Base-by-base conservation (phyloP, 345 rosid genomes). In the Murraya koenigii region DNA sequence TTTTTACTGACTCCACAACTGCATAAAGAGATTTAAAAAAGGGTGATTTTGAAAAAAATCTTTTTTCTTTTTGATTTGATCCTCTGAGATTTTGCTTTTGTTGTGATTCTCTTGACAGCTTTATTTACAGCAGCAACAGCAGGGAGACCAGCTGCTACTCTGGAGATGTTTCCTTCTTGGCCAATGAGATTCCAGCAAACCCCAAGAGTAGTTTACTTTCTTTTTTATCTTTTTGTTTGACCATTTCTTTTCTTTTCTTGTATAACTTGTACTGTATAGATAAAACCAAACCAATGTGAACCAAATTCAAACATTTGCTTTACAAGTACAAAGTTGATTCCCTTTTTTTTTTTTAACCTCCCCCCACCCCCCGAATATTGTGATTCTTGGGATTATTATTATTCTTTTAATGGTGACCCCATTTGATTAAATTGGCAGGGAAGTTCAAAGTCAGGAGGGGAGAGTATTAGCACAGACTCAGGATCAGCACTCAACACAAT, bases 111-210 rank as follows among this genome's bases (percentile, higher is more conserved):
- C 49, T 52, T 84, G 87, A 85, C 99, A 94, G 98, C 93, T 90
- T 91, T 91, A 77, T 88, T 87, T 76, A 77, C 92, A 79, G 82
- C 92, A 80, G 82, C 66, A 62, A 80, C 47, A 41, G 38, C 82
- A 80, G 90, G 88, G 77, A 90, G 90, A 84, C 97, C 96, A 82
- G 93, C 97, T 83, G 95, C 99, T 73, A 91, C 99, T 82, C 94
- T 94, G 92, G 99, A 96, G 82, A 94, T 96, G 95, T 96, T 94
- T 89, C 99, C 99, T 86, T 90, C 99, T 64, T 92, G 98, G 98
- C 98, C 99, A 89, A 94, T 96, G 69, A 96, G 97, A 89, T 89
- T 89, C 88, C 97, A 94, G 78, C 97, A 91, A 68, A 96, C 93
- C 86, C 94, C 91, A 77, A 88, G 88, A 88, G 95, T 92, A 84